These are phyloP conservation scores for Aspergillus aculeatinus DNA, from an alignment of 2,329 filamentous ascomycete genomes.

Conservation along the genomic window DNA sequence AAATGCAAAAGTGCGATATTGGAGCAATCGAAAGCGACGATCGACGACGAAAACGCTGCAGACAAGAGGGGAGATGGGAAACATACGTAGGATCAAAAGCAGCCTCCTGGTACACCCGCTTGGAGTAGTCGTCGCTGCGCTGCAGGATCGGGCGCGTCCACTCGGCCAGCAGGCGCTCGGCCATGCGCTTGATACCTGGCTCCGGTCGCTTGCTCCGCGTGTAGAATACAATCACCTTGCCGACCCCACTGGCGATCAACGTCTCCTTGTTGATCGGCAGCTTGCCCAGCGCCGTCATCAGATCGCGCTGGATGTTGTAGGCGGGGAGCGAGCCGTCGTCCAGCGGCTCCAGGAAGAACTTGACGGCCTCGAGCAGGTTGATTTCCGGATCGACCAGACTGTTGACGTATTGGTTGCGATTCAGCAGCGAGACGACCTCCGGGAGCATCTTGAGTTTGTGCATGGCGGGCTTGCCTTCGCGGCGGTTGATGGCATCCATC, in stretches of 20 bases:
- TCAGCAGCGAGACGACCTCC: constrained; percentile 82
- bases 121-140: constrained; percentile 91
- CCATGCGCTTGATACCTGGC: constrained; percentile 84
- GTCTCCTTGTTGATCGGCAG: constrained; percentile 90
- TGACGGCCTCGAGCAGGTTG: constrained; percentile 90
- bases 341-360: constrained; percentile 94
- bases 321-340: constrained; percentile 92
- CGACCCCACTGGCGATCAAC: constrained; percentile 85
- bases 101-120: constrained; percentile 63
- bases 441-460: constrained; percentile 94
- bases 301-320: constrained; percentile 94
- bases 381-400: constrained; percentile 90
- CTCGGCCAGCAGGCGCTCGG: constrained; percentile 86
- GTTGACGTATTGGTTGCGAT: constrained; percentile 77
- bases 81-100: constrained; percentile 59
- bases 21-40: not conserved
- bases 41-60: not conserved
- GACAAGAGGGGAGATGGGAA: not conserved
- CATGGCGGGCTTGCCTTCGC: constrained; percentile 74
- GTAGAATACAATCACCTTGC: constrained; percentile 95
- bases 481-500: constrained; percentile 78
- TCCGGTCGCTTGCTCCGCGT: constrained; percentile 92
- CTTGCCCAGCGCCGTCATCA: constrained; percentile 76
- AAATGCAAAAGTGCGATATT: not conserved
- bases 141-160: constrained; percentile 95